Evolutionary conservation across 108 stramenopile species (phyloP).

Genomic region (Thalassiosira profunda): DNA sequence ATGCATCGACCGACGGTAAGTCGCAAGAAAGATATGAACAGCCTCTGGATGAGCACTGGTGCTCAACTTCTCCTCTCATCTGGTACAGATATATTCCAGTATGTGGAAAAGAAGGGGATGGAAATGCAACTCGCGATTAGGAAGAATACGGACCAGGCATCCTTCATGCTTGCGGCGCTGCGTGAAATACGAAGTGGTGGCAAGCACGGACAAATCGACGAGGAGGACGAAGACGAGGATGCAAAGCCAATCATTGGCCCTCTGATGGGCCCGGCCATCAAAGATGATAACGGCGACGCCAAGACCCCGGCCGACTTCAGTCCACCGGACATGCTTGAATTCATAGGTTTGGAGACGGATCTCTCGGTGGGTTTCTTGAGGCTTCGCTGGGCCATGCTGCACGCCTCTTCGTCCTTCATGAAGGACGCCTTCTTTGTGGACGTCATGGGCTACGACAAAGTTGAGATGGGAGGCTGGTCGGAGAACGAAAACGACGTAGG

Average conservation of each 20-base stretch:
- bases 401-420: slow-evolving; percentile 57
- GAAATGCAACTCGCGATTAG: slow-evolving; percentile 81
- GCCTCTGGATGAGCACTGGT: too few relatives aligned
- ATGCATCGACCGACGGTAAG: slow-evolving; percentile 69
- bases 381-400: slow-evolving; percentile 73
- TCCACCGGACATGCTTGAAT: slow-evolving; percentile 67
- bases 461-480: slow-evolving; percentile 65
- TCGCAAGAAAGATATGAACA: too few relatives aligned
- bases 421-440: slow-evolving; percentile 58
- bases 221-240: slow-evolving; percentile 40
- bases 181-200: slow-evolving; percentile 74
- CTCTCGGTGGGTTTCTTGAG: slow-evolving; percentile 80
- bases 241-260: slow-evolving; percentile 57
- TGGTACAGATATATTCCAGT: slow-evolving; percentile 66
- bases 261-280: slow-evolving; percentile 68
- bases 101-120: slow-evolving; percentile 86
- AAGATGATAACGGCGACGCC: slow-evolving; percentile 61
- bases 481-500: slow-evolving; percentile 65
- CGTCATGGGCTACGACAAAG: slow-evolving; percentile 74
- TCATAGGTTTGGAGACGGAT: slow-evolving; percentile 78
- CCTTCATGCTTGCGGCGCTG: slow-evolving; percentile 81
- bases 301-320: slow-evolving; percentile 55
- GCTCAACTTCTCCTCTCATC: neutral
- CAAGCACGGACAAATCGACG: slow-evolving; percentile 44
- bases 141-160: slow-evolving; percentile 56